Base-by-base conservation (phyloP, 352 stramenopile genomes). In the Phytophthora sojae region DNA sequence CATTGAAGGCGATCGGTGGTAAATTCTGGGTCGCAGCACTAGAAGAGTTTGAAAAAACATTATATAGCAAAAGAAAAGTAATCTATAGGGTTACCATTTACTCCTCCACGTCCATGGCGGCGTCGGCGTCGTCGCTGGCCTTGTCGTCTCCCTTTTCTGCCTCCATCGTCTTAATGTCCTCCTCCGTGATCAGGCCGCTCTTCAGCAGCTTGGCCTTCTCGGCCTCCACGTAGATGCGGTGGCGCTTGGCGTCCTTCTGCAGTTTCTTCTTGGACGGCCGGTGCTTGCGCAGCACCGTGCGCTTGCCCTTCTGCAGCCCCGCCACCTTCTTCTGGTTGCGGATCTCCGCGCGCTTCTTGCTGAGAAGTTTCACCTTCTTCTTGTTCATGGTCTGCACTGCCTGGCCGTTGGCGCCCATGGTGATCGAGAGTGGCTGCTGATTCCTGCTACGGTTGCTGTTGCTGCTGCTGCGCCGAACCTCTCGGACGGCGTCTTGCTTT, bases 361-460 rank as follows among this genome's bases (percentile, higher is more conserved):
- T 89, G 45, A 88, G 81, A 37, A 96, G 77, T 71, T 96, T 96
- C 37, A 94, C 75, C 80, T 96, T 96, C 81, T 86, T 94, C 75
- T 92, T 92, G 85, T 96, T 96, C 74, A 88, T 89, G 5, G 77
- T 81, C 67, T 89, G 86, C 61, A 89, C 83, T 75, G 89, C 86
- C 61, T 91, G 81, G 6, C 80, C 77, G 69, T 88, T 90, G 53
- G 71, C 73, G 29, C 73, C 82, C 74, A 88, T 88, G 44, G 61
- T 57, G 59, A 17, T 26, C 21, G 4, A 19, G 23, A 57, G 29
- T 42, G 64, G 23, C 39, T 57, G 45, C 6, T 69, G 45, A 69
- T 29, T 60, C 32, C 35, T 42, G 35, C 29, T 32, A 7, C 29
- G 29, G 6, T 32, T 42, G 11, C 35, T 37, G 23, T 23, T 37